A percentile compares a stretch with the other conserved stretches of the same genome.
phyloP scores from a whole-genome alignment of 495 filamentous ascomycete genomes.

The Xylaria intraflava region DNA sequence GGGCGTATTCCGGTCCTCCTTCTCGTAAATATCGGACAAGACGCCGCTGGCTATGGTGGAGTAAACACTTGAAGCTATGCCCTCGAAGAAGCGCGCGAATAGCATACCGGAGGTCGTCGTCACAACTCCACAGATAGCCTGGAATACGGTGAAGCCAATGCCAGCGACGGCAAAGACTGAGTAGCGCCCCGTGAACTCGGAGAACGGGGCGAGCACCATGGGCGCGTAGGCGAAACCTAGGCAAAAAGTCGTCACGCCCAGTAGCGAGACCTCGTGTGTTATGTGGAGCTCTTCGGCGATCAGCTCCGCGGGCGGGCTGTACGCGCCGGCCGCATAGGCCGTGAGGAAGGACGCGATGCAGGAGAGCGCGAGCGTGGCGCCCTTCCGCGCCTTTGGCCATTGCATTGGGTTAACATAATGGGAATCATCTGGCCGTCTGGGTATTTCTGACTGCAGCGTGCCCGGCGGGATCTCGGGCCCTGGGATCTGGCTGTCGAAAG shows the following conservation, averaged over 20 bases:
- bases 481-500: slow-evolving; percentile 62
- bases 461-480: slow-evolving; percentile 42
- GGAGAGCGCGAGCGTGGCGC: slow-evolving; percentile 64
- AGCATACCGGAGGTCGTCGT: slow-evolving; percentile 65
- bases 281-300: slow-evolving; percentile 59
- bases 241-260: slow-evolving; percentile 81
- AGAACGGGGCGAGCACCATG: slow-evolving; percentile 86
- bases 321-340: slow-evolving; percentile 76
- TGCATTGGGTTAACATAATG: slow-evolving; percentile 63
- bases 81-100: slow-evolving; percentile 67
- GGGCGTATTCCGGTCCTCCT: slow-evolving; percentile 73
- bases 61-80: slow-evolving; percentile 73
- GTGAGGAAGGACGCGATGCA: slow-evolving; percentile 70
- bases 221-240: slow-evolving; percentile 77
- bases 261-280: slow-evolving; percentile 55
- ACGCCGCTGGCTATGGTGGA: slow-evolving; percentile 91
- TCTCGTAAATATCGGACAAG: slow-evolving; percentile 79
- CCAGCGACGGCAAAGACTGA: slow-evolving; percentile 75
- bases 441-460: slow-evolving; percentile 29
- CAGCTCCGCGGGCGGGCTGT: slow-evolving; percentile 58
- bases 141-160: slow-evolving; percentile 57
- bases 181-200: slow-evolving; percentile 76
- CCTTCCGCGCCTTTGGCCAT: slow-evolving; percentile 66
- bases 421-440: slow-evolving; percentile 58
- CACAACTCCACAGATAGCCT: slow-evolving; percentile 73